Conservation (phyloP, 192 early-diverging fungal genomes). For the Coemansia erecta region DNA sequence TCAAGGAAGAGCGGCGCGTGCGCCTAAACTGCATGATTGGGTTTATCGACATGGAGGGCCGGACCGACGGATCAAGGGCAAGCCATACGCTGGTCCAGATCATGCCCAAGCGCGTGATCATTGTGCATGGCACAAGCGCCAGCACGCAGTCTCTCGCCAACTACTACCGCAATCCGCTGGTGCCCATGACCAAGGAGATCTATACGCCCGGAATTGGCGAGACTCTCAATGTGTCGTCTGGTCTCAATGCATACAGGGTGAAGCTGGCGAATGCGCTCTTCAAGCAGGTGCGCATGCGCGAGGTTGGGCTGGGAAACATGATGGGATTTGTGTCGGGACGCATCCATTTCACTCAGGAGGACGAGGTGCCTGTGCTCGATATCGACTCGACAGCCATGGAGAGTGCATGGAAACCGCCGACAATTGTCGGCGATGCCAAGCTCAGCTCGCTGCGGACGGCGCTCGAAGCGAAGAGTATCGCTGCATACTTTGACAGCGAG, state of each 20-base stretch:
- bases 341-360: slow-evolving; percentile 63
- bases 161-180: slow-evolving; percentile 60
- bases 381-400: slow-evolving; percentile 37
- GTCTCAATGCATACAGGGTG: slow-evolving; percentile 83
- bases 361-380: slow-evolving; percentile 73
- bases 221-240: slow-evolving; percentile 84
- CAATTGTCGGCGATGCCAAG: slow-evolving; percentile 82
- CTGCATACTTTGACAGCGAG: slow-evolving; percentile 78
- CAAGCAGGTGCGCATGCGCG: slow-evolving; percentile 54
- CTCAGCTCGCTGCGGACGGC: slow-evolving; percentile 78
- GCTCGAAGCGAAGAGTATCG: slow-evolving; percentile 69
- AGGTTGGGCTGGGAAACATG: slow-evolving; percentile 57
- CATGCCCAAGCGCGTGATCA: slow-evolving; percentile 54
- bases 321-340: slow-evolving; percentile 64
- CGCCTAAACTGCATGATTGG: slow-evolving; percentile 69
- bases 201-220: slow-evolving; percentile 80
- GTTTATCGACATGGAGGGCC: slow-evolving; percentile 92
- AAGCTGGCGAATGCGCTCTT: slow-evolving; percentile 88
- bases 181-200: slow-evolving; percentile 76
- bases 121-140: slow-evolving; percentile 80
- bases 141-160: slow-evolving; percentile 66
- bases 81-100: slow-evolving; percentile 72
- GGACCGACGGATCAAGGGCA: slow-evolving; percentile 81
- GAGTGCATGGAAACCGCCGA: slow-evolving; percentile 57
- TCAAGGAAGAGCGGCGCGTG: slow-evolving; percentile 57